Conservation (phyloP, 331 rosid genomes). For the Quercus lobata region DNA sequence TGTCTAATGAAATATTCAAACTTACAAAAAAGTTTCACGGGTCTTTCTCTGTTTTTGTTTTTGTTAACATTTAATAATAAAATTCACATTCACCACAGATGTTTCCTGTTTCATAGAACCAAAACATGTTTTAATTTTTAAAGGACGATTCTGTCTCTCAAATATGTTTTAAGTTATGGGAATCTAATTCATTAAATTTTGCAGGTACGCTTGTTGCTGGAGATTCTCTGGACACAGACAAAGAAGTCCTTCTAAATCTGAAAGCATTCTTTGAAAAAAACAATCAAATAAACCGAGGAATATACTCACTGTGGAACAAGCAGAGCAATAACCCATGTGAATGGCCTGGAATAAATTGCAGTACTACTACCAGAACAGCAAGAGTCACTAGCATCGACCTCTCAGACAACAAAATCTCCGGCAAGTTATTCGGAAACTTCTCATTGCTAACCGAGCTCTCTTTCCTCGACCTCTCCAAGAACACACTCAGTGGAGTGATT, state of each 20-base stretch:
- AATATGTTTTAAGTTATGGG: not conserved
- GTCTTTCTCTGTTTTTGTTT: too few species aligned
- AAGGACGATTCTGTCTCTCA: constrained; percentile 1
- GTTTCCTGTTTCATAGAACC: not conserved
- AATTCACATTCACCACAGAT: not conserved
- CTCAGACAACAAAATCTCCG: constrained; percentile 35
- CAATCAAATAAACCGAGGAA: constrained; percentile 58
- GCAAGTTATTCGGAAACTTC: constrained; percentile 65
- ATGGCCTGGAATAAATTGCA: constrained; percentile 70
- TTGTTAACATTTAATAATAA: not conserved
- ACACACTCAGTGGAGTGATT: constrained; percentile 54
- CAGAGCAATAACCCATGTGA: constrained; percentile 42
- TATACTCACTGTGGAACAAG: constrained; percentile 60
- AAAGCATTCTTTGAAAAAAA: constrained; percentile 45
- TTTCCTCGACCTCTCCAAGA: constrained; percentile 69
- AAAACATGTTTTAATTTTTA: not conserved
- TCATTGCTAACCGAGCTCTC: constrained; percentile 57
- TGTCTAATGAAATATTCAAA: not conserved
- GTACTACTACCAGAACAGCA: not conserved
- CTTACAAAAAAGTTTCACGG: not conserved
- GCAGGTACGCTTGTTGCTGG: too few species aligned
- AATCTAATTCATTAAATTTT: not conserved
- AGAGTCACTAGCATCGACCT: constrained; percentile 58
- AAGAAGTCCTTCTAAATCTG: constrained; percentile 54
- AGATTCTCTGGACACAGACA: constrained; percentile 58